These are phyloP conservation scores for Macrophomina phaseolina DNA, from an alignment of 2,329 filamentous ascomycete genomes.

Conservation along the genomic window DNA sequence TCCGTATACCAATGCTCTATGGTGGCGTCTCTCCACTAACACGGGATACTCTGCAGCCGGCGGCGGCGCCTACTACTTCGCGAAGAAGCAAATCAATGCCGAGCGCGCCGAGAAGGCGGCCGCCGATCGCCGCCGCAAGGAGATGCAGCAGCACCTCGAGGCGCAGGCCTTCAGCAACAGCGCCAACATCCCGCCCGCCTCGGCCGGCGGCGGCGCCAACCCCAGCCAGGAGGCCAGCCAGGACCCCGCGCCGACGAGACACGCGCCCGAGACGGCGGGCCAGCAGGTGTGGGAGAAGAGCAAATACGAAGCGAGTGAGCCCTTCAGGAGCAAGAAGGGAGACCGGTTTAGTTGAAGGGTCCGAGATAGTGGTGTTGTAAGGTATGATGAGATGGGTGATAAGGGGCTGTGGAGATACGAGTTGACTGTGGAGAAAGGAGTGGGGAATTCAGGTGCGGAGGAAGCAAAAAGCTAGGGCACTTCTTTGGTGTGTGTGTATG, in stretches of 20 bases:
- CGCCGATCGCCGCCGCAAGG: constrained; percentile 45
- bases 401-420: not conserved
- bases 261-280: constrained; percentile 74
- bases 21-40: not conserved
- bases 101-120: constrained; percentile 77
- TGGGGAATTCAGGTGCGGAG: constrained; percentile 1
- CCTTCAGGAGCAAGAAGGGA: constrained; percentile 80
- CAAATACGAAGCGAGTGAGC: constrained; percentile 83
- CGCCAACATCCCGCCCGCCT: constrained; percentile 7
- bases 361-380: not conserved
- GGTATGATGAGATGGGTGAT: not conserved
- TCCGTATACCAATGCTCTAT: not conserved
- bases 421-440: not conserved
- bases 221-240: constrained; percentile 74
- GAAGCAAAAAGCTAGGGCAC: not conserved
- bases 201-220: constrained; percentile 49
- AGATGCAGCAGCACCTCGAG: constrained; percentile 41
- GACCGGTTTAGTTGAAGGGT: constrained; percentile 71
- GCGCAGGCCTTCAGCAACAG: constrained; percentile 28
- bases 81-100: constrained; percentile 91
- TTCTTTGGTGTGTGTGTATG: not conserved
- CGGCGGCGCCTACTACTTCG: constrained; percentile 92
- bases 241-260: constrained; percentile 85
- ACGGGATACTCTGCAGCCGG: constrained; percentile 65
- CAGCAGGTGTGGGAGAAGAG: constrained; percentile 76